Evolutionary conservation across 139 green algal species (phyloP).

Genomic region (Zygnema cylindricum): DNA sequence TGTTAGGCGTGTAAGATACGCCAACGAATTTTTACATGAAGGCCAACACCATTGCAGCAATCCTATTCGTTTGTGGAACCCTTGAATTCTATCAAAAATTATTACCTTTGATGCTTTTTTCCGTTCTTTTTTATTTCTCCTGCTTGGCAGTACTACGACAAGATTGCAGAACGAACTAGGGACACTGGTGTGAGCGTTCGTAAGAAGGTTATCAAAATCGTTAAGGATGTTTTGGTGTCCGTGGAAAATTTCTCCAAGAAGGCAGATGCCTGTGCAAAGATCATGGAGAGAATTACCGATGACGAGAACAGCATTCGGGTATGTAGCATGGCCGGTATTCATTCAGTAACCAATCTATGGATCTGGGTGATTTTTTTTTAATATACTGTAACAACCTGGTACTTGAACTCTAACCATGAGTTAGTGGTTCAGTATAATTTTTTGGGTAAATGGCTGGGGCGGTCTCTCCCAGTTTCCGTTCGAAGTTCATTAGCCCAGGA

Average conservation of each 20-base stretch:
- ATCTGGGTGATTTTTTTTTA: too few species aligned
- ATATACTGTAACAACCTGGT: too few species aligned
- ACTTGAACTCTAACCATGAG: too few species aligned
- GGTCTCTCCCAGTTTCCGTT: too few species aligned
- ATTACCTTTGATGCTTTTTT: neutral
- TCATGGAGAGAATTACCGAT: slow-evolving; percentile 55
- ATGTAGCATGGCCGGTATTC: too few species aligned
- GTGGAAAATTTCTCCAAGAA: slow-evolving; percentile 62
- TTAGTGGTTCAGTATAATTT: too few species aligned
- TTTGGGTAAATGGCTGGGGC: too few species aligned
- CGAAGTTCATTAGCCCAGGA: too few species aligned
- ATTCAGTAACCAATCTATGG: too few species aligned
- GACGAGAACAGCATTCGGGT: slow-evolving; percentile 54
- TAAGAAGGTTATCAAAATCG: slow-evolving; percentile 80
- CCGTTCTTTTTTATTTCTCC: neutral
- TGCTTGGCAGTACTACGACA: slow-evolving; percentile 80
- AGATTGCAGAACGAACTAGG: slow-evolving; percentile 65
- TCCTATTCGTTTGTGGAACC: neutral
- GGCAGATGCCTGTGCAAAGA: slow-evolving; percentile 39
- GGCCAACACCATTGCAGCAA: too few species aligned
- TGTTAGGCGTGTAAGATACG: too few species aligned
- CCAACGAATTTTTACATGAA: too few species aligned
- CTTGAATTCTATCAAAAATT: neutral
- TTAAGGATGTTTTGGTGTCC: slow-evolving; percentile 82
- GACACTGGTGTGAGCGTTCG: slow-evolving; percentile 81